A percentile compares a stretch with the other conserved stretches of the same genome.
phyloP scores from a whole-genome alignment of 2,329 filamentous ascomycete genomes.

The Penicillium sp. region DNA sequence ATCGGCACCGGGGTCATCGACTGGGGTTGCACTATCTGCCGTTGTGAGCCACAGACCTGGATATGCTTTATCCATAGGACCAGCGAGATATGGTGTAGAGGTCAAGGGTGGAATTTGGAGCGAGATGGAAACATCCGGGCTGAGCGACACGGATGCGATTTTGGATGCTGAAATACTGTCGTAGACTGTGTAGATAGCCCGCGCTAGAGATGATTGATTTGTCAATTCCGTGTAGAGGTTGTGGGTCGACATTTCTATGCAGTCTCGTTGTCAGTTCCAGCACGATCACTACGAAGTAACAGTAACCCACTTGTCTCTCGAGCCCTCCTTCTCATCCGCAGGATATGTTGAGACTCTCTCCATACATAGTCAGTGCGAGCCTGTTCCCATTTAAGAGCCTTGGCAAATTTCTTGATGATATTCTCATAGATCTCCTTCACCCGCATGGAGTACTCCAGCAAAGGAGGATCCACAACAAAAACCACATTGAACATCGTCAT shows the following conservation, averaged over 20 bases:
- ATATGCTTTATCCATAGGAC: conserved; percentile 63
- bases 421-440: conserved; percentile 81
- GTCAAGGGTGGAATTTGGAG: conserved; percentile 60
- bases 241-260: conserved; percentile 34
- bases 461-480: conserved; percentile 79
- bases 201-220: conserved; percentile 71
- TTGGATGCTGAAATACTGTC: conserved; percentile 76
- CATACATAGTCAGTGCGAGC: conserved; percentile 86
- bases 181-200: conserved; percentile 77
- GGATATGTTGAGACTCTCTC: conserved; percentile 80
- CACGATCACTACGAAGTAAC: background rate
- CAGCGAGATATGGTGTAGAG: conserved; percentile 69
- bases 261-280: conserved; percentile 14
- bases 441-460: conserved; percentile 67
- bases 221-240: conserved; percentile 44
- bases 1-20: conserved; percentile 58
- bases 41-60: conserved; percentile 83
- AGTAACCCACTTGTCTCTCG: conserved; percentile 53
- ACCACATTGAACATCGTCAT: conserved; percentile 99
- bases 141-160: conserved; percentile 78
- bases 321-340: conserved; percentile 75
- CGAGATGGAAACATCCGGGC: conserved; percentile 58
- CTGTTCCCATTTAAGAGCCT: conserved; percentile 88
- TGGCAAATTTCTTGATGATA: conserved; percentile 87
- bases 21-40: conserved; percentile 70